Evolutionary conservation across 2,329 filamentous ascomycete genomes (phyloP).

Genomic region (Epichloe festucae): DNA sequence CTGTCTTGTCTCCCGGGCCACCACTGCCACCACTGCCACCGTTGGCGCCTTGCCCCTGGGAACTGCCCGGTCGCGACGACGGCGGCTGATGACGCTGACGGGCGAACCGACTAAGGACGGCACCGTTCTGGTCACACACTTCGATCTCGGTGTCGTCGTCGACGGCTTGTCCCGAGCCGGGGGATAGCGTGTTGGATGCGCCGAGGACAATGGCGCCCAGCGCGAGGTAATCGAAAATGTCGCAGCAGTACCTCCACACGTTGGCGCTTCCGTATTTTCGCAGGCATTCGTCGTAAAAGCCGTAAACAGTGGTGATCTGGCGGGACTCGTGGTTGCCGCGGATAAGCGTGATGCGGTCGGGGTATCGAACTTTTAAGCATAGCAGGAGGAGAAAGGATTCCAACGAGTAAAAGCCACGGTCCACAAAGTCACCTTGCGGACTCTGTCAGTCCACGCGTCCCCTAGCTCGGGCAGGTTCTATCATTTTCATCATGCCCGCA

Average conservation of each 20-base stretch:
- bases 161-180: slow-evolving; percentile 30
- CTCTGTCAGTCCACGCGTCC: not conserved
- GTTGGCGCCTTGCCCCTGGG: slow-evolving; percentile 11
- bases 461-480: not conserved
- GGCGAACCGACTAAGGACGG: slow-evolving; percentile 61
- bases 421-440: slow-evolving; percentile 74
- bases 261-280: slow-evolving; percentile 94
- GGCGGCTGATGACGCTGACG: slow-evolving; percentile 26
- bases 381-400: slow-evolving; percentile 93
- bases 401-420: slow-evolving; percentile 94
- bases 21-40: slow-evolving; percentile 2
- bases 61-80: not conserved
- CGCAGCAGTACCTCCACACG: slow-evolving; percentile 94
- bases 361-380: slow-evolving; percentile 93
- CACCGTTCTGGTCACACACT: slow-evolving; percentile 73
- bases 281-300: slow-evolving; percentile 95
- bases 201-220: slow-evolving; percentile 85
- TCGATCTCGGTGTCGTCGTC: slow-evolving; percentile 80
- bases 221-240: slow-evolving; percentile 94
- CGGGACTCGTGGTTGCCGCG: slow-evolving; percentile 91
- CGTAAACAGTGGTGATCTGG: slow-evolving; percentile 94
- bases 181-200: slow-evolving; percentile 51
- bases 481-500: not conserved
- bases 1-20: slow-evolving; percentile 30
- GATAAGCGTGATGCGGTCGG: slow-evolving; percentile 92